A percentile compares a stretch with the other conserved stretches of the same genome.
Conservation (phyloP, 345 rosid genomes). For the Rubroshorea leprosula region DNA sequence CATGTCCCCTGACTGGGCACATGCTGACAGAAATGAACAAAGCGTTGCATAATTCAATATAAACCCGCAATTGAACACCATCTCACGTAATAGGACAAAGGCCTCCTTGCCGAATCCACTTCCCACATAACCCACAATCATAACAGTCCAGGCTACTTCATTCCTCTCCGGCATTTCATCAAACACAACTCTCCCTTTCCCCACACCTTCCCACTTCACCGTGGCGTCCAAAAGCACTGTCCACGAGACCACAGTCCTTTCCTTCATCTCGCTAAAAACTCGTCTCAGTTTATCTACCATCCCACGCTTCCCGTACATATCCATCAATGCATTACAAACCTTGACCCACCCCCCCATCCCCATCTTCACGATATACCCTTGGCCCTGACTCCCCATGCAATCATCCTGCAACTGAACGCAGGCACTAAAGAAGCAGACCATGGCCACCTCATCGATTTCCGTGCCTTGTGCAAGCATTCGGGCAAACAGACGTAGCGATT, state of each 20-base stretch:
- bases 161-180: conserved; percentile 67
- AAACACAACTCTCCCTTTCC: conserved; percentile 48
- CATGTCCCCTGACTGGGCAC: conserved; percentile 62
- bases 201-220: conserved; percentile 60
- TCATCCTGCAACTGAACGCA: conserved; percentile 46
- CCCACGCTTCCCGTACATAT: conserved; percentile 68
- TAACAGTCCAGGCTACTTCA: conserved; percentile 66
- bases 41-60: conserved; percentile 48
- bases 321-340: conserved; percentile 61
- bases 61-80: conserved; percentile 36
- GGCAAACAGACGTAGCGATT: conserved; percentile 36
- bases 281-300: conserved; percentile 34
- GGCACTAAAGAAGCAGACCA: conserved; percentile 48
- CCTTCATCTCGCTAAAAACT: conserved; percentile 44
- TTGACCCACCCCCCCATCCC: conserved; percentile 36
- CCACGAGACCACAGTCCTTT: conserved; percentile 66
- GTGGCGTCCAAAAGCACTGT: conserved; percentile 55
- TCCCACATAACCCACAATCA: conserved; percentile 60
- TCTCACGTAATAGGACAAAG: conserved; percentile 37
- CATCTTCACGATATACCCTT: conserved; percentile 48
- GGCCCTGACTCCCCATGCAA: conserved; percentile 52
- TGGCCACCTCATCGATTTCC: conserved; percentile 49
- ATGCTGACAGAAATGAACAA: conserved; percentile 62
- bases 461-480: conserved; percentile 37
- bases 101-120: conserved; percentile 47